Conservation (phyloP, 208 protist species). For the Trypanosoma theileri region DNA sequence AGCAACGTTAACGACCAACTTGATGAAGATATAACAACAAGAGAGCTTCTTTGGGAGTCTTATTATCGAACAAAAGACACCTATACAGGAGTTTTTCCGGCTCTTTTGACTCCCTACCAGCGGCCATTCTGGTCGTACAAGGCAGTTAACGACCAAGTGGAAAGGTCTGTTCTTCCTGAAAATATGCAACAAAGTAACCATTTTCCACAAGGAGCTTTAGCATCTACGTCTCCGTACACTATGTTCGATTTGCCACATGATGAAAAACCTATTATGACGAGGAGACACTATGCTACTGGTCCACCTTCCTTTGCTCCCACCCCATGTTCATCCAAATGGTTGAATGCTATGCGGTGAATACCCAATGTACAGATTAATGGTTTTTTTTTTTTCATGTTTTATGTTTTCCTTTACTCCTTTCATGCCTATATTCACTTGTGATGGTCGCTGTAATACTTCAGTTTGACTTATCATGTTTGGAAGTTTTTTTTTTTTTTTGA, state of each 20-base stretch:
- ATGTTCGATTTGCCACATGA: constrained; percentile 1
- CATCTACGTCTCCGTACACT: neutral
- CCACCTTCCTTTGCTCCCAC: constrained; percentile 26
- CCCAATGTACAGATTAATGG: constrained; percentile 8
- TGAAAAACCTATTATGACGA: constrained; percentile 6
- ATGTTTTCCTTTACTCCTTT: constrained; percentile 5
- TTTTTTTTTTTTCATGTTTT: constrained; percentile 6
- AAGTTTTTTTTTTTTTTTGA: neutral
- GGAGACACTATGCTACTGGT: constrained; percentile 6
- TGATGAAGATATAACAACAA: neutral
- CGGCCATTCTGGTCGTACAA: constrained; percentile 28
- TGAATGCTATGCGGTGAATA: constrained; percentile 9
- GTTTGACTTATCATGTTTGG: neutral
- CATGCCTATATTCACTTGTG: no score
- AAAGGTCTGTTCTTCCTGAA: neutral
- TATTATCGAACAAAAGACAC: constrained; percentile 32
- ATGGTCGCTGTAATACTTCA: no score
- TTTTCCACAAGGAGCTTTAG: neutral
- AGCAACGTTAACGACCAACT: neutral
- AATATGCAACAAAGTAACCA: neutral
- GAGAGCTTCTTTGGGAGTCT: constrained; percentile 29
- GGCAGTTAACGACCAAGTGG: neutral
- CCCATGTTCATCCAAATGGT: constrained; percentile 14
- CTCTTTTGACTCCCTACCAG: constrained; percentile 38
- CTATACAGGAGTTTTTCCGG: constrained; percentile 29